phyloP scores from a whole-genome alignment of 139 green algal species.

The Picochlorum sp. region DNA sequence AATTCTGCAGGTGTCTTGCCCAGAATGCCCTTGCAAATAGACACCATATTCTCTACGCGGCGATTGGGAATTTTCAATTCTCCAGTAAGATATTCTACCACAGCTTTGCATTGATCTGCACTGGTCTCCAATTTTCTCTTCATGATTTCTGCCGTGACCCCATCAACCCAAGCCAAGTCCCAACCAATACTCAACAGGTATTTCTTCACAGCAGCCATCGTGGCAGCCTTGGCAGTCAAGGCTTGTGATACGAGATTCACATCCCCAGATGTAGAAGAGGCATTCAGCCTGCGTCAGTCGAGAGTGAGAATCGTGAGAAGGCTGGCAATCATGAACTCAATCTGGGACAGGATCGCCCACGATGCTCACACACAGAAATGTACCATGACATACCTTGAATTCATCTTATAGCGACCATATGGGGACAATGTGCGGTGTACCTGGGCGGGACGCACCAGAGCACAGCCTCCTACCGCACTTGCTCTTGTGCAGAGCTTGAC shows the following conservation, averaged over 20 bases:
- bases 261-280: background rate
- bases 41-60: constrained; percentile 25
- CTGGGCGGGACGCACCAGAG: too few species aligned
- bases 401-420: too few species aligned
- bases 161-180: constrained; percentile 21
- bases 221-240: constrained; percentile 1
- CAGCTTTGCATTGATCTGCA: constrained; percentile 12
- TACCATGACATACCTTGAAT: too few species aligned
- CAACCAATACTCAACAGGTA: constrained; percentile 15
- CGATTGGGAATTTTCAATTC: constrained; percentile 9
- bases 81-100: constrained; percentile 1
- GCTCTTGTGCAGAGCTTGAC: too few species aligned
- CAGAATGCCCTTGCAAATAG: constrained; percentile 25
- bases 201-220: constrained; percentile 11
- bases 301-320: too few species aligned
- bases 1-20: background rate
- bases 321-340: too few species aligned
- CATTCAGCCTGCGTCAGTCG: too few species aligned
- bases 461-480: too few species aligned
- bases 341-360: too few species aligned
- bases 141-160: constrained; percentile 17
- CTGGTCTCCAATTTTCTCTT: constrained; percentile 14
- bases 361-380: too few species aligned
- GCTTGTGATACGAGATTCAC: background rate
- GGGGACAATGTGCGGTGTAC: too few species aligned